These are phyloP conservation scores for Alternaria ventricosa DNA, from an alignment of 2,329 filamentous ascomycete genomes.

Conservation along the genomic window DNA sequence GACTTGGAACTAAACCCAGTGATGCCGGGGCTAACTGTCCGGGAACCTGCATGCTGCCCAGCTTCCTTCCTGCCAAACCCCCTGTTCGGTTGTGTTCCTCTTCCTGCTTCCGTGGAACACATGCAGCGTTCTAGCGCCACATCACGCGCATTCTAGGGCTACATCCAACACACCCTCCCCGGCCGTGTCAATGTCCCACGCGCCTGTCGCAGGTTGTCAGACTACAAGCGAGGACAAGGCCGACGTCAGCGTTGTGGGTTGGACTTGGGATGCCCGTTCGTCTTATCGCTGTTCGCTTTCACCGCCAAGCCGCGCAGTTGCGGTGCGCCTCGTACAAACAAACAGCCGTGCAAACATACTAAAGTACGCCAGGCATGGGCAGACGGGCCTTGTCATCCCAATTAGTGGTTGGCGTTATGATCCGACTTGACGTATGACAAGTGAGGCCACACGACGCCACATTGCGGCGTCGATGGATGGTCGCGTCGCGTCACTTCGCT, in stretches of 20 bases:
- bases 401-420: background rate
- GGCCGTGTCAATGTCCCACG: background rate
- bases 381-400: background rate
- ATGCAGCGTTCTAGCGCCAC: conserved; percentile 2
- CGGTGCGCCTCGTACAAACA: background rate
- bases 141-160: conserved; percentile 1
- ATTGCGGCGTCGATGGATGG: background rate
- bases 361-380: background rate
- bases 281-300: background rate
- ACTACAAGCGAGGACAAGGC: background rate
- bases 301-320: background rate
- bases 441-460: background rate
- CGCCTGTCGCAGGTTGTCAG: background rate
- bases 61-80: background rate
- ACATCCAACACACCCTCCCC: background rate
- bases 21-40: background rate
- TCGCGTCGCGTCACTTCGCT: background rate
- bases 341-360: background rate
- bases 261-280: background rate
- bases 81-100: background rate
- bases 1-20: background rate
- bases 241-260: background rate
- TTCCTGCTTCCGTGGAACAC: conserved; percentile 1
- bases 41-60: conserved; percentile 1
- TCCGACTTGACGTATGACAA: background rate